phyloP scores from a whole-genome alignment of 2,329 filamentous ascomycete species.

The Bipolaris sorokiniana region DNA sequence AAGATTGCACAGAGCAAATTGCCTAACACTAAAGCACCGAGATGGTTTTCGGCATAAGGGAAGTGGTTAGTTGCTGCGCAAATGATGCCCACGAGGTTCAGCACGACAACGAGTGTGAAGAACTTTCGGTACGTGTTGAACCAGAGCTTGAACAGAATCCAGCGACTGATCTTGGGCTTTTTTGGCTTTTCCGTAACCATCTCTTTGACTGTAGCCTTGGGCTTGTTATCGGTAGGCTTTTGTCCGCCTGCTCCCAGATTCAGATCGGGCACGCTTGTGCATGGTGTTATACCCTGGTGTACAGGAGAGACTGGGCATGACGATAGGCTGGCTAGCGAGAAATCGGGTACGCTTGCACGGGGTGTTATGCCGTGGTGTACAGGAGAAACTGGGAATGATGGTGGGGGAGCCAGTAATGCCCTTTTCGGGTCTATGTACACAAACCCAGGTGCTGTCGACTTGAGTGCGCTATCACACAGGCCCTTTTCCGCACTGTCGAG shows the following conservation, averaged over 20 bases:
- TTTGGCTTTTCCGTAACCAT: constrained; percentile 12
- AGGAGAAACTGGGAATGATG: constrained; percentile 31
- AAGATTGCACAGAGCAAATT: constrained; percentile 42
- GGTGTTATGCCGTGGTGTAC: constrained; percentile 46
- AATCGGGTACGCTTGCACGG: constrained; percentile 40
- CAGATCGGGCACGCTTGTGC: constrained; percentile 41
- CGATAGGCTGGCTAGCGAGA: constrained; percentile 28
- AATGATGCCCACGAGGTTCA: constrained; percentile 42
- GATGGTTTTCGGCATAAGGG: constrained; percentile 41
- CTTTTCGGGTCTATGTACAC: constrained; percentile 33
- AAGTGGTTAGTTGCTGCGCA: constrained; percentile 38
- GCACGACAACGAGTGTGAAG: constrained; percentile 40
- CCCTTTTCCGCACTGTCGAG: constrained; percentile 45
- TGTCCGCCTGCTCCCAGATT: constrained; percentile 26
- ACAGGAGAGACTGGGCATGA: constrained; percentile 35
- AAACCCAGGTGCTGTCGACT: constrained; percentile 34
- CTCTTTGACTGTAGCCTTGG: constrained; percentile 27
- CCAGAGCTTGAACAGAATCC: constrained; percentile 43
- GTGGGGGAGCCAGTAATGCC: constrained; percentile 14
- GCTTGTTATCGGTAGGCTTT: constrained; percentile 24
- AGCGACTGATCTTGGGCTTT: constrained; percentile 35
- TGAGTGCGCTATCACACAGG: constrained; percentile 35
- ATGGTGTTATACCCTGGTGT: constrained; percentile 44
- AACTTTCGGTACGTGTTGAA: constrained; percentile 48
- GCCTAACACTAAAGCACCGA: constrained; percentile 42